phyloP scores from a whole-genome alignment of 1,284 basidiomycete species.

The Puccinia hordei region DNA sequence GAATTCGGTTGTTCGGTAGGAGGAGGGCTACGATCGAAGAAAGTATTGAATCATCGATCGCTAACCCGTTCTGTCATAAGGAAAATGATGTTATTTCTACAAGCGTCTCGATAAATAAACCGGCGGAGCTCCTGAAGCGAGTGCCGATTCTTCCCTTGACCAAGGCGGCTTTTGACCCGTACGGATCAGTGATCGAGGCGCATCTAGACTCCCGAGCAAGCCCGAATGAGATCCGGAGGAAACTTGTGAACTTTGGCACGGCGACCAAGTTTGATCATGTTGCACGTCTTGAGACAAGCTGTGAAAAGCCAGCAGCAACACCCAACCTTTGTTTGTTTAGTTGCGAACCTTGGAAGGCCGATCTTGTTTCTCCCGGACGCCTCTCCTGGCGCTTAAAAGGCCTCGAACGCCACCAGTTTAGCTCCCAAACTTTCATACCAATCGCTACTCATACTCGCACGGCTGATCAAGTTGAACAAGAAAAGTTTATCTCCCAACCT shows the following conservation, averaged over 20 bases:
- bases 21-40: conserved; percentile 60
- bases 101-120: background rate
- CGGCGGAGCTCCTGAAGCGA: conserved; percentile 42
- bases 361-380: conserved; percentile 64
- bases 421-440: conserved; percentile 77
- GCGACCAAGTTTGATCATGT: conserved; percentile 88
- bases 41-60: conserved; percentile 49
- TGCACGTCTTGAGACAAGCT: conserved; percentile 67
- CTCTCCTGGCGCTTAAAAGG: conserved; percentile 68
- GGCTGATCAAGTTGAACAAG: background rate
- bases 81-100: conserved; percentile 38
- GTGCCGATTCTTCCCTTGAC: conserved; percentile 77
- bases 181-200: conserved; percentile 82
- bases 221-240: conserved; percentile 71
- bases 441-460: conserved; percentile 65
- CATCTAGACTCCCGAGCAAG: conserved; percentile 69
- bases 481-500: conserved; percentile 59
- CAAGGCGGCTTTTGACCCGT: conserved; percentile 75
- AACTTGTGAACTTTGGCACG: conserved; percentile 79
- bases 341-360: conserved; percentile 52
- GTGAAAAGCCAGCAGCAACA: conserved; percentile 60
- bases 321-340: conserved; percentile 61
- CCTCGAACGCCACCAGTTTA: conserved; percentile 58
- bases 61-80: conserved; percentile 54
- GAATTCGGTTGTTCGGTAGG: conserved; percentile 78